A percentile compares a stretch with the other conserved stretches of the same genome.
These are phyloP conservation scores for Cudoniella acicularis DNA, from an alignment of 495 filamentous ascomycete species.

Conservation along the genomic window DNA sequence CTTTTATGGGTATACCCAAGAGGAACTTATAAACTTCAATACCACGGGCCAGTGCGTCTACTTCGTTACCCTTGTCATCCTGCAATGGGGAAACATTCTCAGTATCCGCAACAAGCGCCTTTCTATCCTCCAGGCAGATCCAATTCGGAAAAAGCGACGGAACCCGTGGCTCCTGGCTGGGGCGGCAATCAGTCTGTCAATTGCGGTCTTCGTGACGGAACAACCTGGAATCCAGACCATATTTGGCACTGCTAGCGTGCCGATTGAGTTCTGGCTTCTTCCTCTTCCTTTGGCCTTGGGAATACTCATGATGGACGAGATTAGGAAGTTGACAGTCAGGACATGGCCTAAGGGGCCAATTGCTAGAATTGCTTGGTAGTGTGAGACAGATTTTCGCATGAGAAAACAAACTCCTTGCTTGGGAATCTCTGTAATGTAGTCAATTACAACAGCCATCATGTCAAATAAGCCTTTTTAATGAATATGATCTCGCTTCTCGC, in stretches of 20 bases:
- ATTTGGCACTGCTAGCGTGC: conserved; percentile 45
- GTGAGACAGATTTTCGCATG: too few relatives aligned
- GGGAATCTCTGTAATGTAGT: too few relatives aligned
- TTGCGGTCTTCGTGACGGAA: conserved; percentile 51
- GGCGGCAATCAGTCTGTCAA: conserved; percentile 40
- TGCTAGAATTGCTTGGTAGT: conserved; percentile 43
- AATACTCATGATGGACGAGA: conserved; percentile 47
- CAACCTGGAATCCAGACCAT: conserved; percentile 43
- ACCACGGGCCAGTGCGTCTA: conserved; percentile 53
- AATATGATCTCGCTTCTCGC: too few relatives aligned
- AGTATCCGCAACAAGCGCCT: conserved; percentile 41
- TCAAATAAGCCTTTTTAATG: too few relatives aligned
- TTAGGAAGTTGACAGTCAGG: conserved; percentile 43
- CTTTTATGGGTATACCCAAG: neutral
- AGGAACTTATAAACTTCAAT: conserved; percentile 28
- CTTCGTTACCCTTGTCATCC: conserved; percentile 65
- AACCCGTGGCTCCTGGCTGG: conserved; percentile 47
- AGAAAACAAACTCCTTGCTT: too few relatives aligned
- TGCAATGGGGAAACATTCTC: conserved; percentile 70
- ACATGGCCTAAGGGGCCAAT: conserved; percentile 38
- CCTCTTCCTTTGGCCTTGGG: conserved; percentile 45
- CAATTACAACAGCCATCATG: too few relatives aligned
- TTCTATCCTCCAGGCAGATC: conserved; percentile 48
- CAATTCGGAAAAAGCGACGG: conserved; percentile 41
- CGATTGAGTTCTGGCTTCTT: conserved; percentile 49